Evolutionary conservation across 257 asterid species (phyloP), one percentile per base, ranked within the genome.

Genomic region (Ilex asprella): DNA sequence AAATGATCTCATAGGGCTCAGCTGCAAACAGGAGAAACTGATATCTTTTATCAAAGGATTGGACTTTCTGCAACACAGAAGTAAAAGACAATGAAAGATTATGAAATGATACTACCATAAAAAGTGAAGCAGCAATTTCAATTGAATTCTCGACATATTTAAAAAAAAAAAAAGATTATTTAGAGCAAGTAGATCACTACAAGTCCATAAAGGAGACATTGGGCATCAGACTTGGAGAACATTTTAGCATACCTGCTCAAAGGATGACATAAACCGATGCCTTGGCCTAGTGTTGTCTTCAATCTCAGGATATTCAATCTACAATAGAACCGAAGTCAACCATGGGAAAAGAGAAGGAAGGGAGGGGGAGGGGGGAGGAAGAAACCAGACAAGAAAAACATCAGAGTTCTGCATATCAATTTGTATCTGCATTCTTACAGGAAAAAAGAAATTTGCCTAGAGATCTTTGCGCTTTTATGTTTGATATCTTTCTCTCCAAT

Each of bases 221-320:
- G 27, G 27, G 27, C 27, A 21, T 21, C 27, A 21, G 58, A 62
- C 41, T 35, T 35, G 41, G 41, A 35, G 5, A 5, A 35, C 41
- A 35, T 3, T 12, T 10, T 52, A 43, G 60, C 44, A 11, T 62
- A 91, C 98, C 98, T 91, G 98, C 82, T 93, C 99, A 71, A 84
- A 93, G 43, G 99, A 87, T 59, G 99, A 93, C 99, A 93, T 93
- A 70, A 93, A 93, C 32, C 99, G 84, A 71, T 93, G 99, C 78
- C 99, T 84, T 30, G 99, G 99, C 80, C 87, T 93, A 14, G 91
- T 76, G 74, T 82, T 89, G 80, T 89, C 97, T 75, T 93, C 99
- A 69, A 93, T 93, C 75, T 93, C 99, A 30, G 97, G 99, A 73
- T 93, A 93, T 75, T 93, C 99, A 76, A 93, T 93, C 99, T 88